phyloP scores from a whole-genome alignment of 352 stramenopile species.

The Peronospora farinosa region DNA sequence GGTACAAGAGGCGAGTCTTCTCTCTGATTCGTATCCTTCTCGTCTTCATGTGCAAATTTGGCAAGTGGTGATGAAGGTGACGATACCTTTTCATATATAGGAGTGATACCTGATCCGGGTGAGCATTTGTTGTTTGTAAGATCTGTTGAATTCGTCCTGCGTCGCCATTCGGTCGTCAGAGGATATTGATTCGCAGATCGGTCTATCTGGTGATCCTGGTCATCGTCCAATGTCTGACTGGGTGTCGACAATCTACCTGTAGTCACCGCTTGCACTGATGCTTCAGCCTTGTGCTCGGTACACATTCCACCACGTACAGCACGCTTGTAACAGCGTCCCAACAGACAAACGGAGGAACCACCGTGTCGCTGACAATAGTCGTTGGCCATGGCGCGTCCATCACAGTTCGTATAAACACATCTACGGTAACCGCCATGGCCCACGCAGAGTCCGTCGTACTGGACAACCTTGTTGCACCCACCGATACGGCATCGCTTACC shows the following conservation, averaged over 20 bases:
- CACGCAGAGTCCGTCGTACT: conserved; percentile 43
- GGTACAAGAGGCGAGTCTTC: neutral
- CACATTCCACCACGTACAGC: conserved; percentile 28
- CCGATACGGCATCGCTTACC: conserved; percentile 31
- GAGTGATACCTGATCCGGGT: neutral
- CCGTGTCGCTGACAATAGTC: conserved; percentile 42
- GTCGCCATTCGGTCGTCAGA: conserved; percentile 1
- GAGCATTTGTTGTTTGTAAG: neutral
- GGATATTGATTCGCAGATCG: neutral
- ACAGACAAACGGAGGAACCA: conserved; percentile 26
- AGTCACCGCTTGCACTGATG: conserved; percentile 5
- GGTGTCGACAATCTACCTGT: conserved; percentile 4
- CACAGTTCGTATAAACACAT: conserved; percentile 34
- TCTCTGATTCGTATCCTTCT: neutral
- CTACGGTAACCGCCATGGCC: conserved; percentile 45
- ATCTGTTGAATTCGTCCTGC: neutral
- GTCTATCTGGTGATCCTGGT: neutral
- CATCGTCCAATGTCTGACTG: conserved; percentile 9
- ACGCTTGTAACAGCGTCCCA: conserved; percentile 19
- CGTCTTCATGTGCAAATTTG: too few species aligned
- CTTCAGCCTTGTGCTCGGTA: conserved; percentile 21
- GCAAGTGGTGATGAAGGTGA: neutral
- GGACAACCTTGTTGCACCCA: conserved; percentile 42
- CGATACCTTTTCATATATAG: neutral
- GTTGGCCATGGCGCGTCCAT: conserved; percentile 37